phyloP scores from a whole-genome alignment of 768 basidiomycete species.

The Mycena amicta region DNA sequence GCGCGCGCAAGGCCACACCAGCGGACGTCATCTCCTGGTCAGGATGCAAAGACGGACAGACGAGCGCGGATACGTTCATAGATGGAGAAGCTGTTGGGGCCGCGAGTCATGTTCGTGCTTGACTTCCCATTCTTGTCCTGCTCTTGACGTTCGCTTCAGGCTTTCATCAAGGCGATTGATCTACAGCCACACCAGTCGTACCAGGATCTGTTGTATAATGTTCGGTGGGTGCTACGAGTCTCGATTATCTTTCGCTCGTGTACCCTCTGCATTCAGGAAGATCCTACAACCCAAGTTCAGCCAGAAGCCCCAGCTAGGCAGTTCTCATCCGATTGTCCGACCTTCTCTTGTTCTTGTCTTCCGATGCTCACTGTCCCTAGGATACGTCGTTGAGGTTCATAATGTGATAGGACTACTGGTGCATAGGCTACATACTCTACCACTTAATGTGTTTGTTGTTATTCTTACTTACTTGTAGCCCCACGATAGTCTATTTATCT shows the following conservation, averaged over 20 bases:
- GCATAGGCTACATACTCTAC: too few species aligned
- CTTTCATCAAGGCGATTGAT: slow-evolving; percentile 54
- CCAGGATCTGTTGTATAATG: slow-evolving; percentile 56
- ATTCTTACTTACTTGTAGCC: too few species aligned
- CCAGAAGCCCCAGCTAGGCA: slow-evolving; percentile 75
- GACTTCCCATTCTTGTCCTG: neutral
- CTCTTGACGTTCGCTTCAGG: slow-evolving; percentile 40
- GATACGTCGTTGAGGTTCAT: slow-evolving; percentile 4
- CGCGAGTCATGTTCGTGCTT: slow-evolving; percentile 66
- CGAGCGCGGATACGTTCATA: slow-evolving; percentile 70
- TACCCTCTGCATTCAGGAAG: slow-evolving; percentile 34
- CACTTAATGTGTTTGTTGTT: too few species aligned
- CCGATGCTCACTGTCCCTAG: slow-evolving; percentile 2
- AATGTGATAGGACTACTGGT: neutral
- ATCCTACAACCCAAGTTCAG: slow-evolving; percentile 62
- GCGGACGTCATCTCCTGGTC: slow-evolving; percentile 86
- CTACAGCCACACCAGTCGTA: slow-evolving; percentile 64
- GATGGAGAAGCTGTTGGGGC: slow-evolving; percentile 72
- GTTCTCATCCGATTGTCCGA: slow-evolving; percentile 68
- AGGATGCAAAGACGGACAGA: slow-evolving; percentile 71
- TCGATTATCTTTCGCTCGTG: neutral
- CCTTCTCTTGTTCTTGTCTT: neutral
- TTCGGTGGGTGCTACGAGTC: slow-evolving; percentile 51
- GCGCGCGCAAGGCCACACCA: slow-evolving; percentile 50
- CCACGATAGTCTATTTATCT: too few species aligned